These are phyloP conservation scores for fission yeast (Schizosaccharomyces pombe) DNA, from an alignment of 805 yeast species.

Conservation along the genomic window DNA sequence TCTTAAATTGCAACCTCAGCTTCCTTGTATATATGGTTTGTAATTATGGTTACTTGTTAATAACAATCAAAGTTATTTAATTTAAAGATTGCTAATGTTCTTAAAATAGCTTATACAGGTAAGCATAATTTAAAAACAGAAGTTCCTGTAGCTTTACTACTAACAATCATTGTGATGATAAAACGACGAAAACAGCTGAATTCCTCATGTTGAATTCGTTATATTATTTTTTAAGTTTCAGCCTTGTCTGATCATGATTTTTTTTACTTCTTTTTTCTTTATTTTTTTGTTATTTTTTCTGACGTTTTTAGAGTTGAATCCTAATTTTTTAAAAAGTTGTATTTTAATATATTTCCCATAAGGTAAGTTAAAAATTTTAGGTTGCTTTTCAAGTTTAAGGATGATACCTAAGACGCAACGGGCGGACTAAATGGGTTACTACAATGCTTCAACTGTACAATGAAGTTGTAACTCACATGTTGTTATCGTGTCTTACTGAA, in stretches of 20 bases:
- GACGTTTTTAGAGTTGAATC: too few species aligned
- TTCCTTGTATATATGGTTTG: neutral
- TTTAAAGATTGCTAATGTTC: neutral
- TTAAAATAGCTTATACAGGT: neutral
- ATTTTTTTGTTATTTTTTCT: too few species aligned
- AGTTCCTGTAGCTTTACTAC: too few species aligned
- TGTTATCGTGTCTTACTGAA: conserved; percentile 2
- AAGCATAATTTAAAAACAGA: neutral
- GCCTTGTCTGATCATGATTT: neutral
- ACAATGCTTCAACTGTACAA: neutral
- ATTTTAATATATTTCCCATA: too few species aligned
- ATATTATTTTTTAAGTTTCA: conserved; percentile 1
- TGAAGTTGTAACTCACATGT: neutral
- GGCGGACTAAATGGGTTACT: conserved; percentile 1
- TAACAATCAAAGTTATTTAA: neutral
- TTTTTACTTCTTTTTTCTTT: neutral
- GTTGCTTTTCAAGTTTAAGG: neutral
- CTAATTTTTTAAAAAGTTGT: too few species aligned
- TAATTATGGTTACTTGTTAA: neutral
- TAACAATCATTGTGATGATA: neutral
- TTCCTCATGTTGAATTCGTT: neutral
- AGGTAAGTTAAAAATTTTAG: too few species aligned
- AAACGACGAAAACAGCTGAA: neutral
- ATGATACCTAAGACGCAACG: neutral
- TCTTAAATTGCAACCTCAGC: neutral